These are phyloP conservation scores for Przewalskia tangutica DNA, from an alignment of 257 asterid genomes.

Conservation along the genomic window DNA sequence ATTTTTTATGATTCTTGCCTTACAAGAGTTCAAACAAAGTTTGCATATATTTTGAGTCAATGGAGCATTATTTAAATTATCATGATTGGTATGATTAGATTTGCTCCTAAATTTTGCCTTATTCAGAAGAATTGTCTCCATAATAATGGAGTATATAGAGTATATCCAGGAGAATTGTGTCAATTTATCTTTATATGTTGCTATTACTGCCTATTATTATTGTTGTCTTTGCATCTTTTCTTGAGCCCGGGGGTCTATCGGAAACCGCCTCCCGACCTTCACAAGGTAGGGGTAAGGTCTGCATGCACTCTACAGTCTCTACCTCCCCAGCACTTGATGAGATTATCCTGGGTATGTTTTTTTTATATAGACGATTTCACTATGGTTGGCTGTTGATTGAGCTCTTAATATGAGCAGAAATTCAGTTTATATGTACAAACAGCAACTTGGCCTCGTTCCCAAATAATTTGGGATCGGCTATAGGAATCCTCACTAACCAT, in stretches of 20 bases:
- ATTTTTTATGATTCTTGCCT: not conserved
- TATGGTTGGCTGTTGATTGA: not conserved
- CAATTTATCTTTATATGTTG: too few species aligned
- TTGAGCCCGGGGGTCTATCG: too few species aligned
- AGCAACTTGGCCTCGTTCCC: not conserved
- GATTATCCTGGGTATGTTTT: too few species aligned
- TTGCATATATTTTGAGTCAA: not conserved
- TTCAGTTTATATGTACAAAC: not conserved
- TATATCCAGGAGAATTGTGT: too few species aligned
- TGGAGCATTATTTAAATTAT: not conserved
- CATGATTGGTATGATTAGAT: not conserved
- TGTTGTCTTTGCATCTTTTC: too few species aligned
- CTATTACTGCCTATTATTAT: too few species aligned
- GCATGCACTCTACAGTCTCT: too few species aligned
- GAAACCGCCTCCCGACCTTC: too few species aligned
- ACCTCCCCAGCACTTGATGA: too few species aligned
- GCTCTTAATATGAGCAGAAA: not conserved
- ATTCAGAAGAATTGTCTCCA: not conserved
- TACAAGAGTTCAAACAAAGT: not conserved
- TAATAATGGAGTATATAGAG: not conserved
- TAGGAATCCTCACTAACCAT: not conserved
- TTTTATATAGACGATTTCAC: not conserved
- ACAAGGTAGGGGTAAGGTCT: too few species aligned
- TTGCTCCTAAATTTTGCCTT: not conserved
- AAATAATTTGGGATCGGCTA: not conserved